These are phyloP conservation scores for Nakazawaea laoshanensis DNA, from an alignment of 805 yeast genomes.

Conservation along the genomic window DNA sequence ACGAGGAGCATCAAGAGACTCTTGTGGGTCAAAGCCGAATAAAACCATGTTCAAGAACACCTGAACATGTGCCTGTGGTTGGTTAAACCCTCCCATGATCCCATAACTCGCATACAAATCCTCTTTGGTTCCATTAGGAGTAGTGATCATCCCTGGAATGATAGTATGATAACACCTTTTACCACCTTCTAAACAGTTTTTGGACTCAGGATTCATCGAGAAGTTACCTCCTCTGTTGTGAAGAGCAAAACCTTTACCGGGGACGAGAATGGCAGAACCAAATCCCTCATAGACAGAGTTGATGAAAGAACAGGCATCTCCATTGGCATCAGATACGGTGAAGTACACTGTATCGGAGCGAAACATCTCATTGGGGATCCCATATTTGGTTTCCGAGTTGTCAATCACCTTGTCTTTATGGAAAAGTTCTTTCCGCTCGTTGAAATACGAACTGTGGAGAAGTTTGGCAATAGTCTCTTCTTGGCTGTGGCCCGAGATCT, in stretches of 20 bases:
- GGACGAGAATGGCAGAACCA: conserved; percentile 65
- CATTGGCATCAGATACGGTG: conserved; percentile 53
- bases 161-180: conserved; percentile 80
- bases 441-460: conserved; percentile 40
- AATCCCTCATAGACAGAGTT: conserved; percentile 64
- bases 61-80: conserved; percentile 80
- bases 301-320: conserved; percentile 78
- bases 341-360: conserved; percentile 69
- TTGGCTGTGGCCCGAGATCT: conserved; percentile 20
- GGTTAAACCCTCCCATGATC: conserved; percentile 83
- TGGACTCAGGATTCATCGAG: conserved; percentile 45
- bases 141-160: conserved; percentile 73
- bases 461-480: conserved; percentile 30
- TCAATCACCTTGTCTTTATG: conserved; percentile 27
- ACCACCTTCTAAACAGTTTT: conserved; percentile 56
- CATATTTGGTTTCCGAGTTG: conserved; percentile 34
- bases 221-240: conserved; percentile 78
- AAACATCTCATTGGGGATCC: conserved; percentile 49
- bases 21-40: conserved; percentile 63
- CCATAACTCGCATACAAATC: conserved; percentile 67
- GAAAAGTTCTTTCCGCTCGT: conserved; percentile 40
- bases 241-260: conserved; percentile 55
- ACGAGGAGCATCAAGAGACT: conserved; percentile 69
- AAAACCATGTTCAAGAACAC: conserved; percentile 58
- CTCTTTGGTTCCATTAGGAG: conserved; percentile 21